A percentile compares a stretch with the other conserved stretches of the same genome.
Evolutionary conservation across 352 stramenopile species (phyloP).

Genomic region (Phytopythium ostracodes): DNA sequence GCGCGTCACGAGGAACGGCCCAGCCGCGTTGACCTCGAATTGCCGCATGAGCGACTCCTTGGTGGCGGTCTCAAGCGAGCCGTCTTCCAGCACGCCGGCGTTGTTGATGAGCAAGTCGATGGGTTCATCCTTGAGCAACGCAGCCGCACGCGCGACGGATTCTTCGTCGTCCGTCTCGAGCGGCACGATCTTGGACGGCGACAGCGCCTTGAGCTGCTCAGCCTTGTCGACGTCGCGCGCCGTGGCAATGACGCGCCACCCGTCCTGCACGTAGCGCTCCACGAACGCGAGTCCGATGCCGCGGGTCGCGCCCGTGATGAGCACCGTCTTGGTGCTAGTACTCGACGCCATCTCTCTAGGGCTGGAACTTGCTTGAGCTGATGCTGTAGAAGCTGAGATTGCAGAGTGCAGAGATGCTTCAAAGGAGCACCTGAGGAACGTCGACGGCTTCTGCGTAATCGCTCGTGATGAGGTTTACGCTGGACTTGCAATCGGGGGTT

Average conservation of each 20-base stretch:
- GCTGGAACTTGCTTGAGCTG: neutral
- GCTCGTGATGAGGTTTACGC: too few relatives aligned
- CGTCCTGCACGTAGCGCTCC: slow-evolving; percentile 30
- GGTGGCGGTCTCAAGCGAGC: slow-evolving; percentile 27
- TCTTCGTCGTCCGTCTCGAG: slow-evolving; percentile 40
- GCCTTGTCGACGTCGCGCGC: slow-evolving; percentile 31
- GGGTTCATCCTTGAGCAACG: slow-evolving; percentile 27
- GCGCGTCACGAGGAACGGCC: slow-evolving; percentile 21
- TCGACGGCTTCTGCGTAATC: too few relatives aligned
- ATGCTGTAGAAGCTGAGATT: too few relatives aligned
- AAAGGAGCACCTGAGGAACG: too few relatives aligned
- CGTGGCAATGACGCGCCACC: slow-evolving; percentile 37
- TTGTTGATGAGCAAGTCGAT: slow-evolving; percentile 70
- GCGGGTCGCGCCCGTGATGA: slow-evolving; percentile 42
- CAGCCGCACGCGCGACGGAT: slow-evolving; percentile 29
- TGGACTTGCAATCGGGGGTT: too few relatives aligned
- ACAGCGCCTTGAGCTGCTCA: slow-evolving; percentile 26
- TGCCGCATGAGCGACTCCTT: slow-evolving; percentile 47
- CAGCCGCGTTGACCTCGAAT: slow-evolving; percentile 47
- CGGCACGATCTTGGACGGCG: slow-evolving; percentile 34
- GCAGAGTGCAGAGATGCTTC: too few relatives aligned
- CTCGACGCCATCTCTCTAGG: neutral
- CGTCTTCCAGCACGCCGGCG: slow-evolving; percentile 30
- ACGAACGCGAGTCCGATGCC: slow-evolving; percentile 41
- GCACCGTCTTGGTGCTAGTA: slow-evolving; percentile 28